Conservation (phyloP, 1,139 yeast species). For the Geotrichum candidum region DNA sequence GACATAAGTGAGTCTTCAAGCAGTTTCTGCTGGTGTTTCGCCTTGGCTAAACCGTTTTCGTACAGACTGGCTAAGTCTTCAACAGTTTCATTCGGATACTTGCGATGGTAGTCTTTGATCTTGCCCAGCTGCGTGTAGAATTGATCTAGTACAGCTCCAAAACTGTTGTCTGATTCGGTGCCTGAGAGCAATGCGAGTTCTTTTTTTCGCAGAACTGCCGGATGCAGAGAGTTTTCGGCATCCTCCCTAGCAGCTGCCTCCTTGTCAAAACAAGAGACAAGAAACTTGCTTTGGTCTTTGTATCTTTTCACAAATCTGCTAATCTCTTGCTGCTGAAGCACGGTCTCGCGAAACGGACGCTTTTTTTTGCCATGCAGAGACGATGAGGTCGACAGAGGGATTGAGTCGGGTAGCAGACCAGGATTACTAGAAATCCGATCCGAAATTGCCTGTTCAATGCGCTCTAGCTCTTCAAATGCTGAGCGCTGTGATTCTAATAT, state of each 20-base stretch:
- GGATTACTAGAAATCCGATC: conserved; percentile 48
- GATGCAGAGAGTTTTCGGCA: conserved; percentile 14
- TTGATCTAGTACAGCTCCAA: conserved; percentile 31
- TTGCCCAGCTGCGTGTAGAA: conserved; percentile 43
- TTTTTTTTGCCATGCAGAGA: conserved; percentile 33
- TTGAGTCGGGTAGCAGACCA: conserved; percentile 37
- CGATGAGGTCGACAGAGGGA: conserved; percentile 24
- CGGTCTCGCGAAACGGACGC: conserved; percentile 41
- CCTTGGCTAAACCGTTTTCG: conserved; percentile 26
- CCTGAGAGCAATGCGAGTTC: conserved; percentile 16
- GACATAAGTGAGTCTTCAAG: conserved; percentile 14
- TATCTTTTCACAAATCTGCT: conserved; percentile 48
- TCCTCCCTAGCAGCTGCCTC: conserved; percentile 15
- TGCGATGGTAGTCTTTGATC: conserved; percentile 34
- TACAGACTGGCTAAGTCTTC: conserved; percentile 39
- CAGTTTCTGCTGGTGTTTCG: conserved; percentile 14
- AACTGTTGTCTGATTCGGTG: conserved; percentile 13
- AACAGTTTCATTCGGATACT: conserved; percentile 33
- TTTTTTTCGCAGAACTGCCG: conserved; percentile 17
- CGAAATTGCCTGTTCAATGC: conserved; percentile 50
- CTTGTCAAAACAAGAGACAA: conserved; percentile 19
- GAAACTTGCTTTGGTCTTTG: conserved; percentile 35
- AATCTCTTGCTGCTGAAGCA: conserved; percentile 68
- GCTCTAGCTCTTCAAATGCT: conserved; percentile 49
- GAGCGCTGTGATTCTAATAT: conserved; percentile 38